phyloP scores from a whole-genome alignment of 352 stramenopile genomes.

The Phytophthora fragariae region DNA sequence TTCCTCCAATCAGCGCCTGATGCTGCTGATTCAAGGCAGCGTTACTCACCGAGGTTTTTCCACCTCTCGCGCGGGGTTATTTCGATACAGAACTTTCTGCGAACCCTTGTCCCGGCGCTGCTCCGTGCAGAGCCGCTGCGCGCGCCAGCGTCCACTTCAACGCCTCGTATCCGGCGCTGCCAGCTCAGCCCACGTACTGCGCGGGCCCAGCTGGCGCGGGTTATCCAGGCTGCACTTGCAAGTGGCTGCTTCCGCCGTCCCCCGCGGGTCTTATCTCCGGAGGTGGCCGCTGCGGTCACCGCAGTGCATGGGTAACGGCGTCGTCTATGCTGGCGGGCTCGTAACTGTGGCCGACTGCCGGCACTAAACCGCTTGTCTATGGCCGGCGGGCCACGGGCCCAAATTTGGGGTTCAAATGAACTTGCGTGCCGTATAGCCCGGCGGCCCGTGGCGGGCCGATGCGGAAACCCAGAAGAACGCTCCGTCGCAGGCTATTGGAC shows the following conservation, averaged over 20 bases:
- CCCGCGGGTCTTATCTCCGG: neutral
- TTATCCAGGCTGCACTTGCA: constrained; percentile 23
- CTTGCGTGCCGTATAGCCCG: constrained; percentile 26
- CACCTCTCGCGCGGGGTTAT: constrained; percentile 2
- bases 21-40: constrained; percentile 34
- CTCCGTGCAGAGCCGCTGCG: constrained; percentile 23
- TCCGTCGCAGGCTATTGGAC: constrained; percentile 41
- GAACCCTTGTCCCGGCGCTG: constrained; percentile 35
- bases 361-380: constrained; percentile 12
- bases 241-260: neutral
- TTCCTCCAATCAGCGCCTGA: constrained; percentile 17
- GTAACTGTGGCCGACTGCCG: constrained; percentile 20
- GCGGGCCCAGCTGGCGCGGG: constrained; percentile 7
- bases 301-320: neutral
- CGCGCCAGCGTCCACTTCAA: constrained; percentile 34
- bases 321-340: neutral
- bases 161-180: constrained; percentile 21
- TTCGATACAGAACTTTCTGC: constrained; percentile 45
- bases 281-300: neutral
- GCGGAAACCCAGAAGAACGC: constrained; percentile 26
- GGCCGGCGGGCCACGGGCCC: constrained; percentile 10
- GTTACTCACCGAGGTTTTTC: constrained; percentile 28
- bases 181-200: constrained; percentile 14
- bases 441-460: constrained; percentile 12
- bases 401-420: constrained; percentile 9